Base-by-base conservation (phyloP, 768 basidiomycete genomes). In the Nidula microcarpa region DNA sequence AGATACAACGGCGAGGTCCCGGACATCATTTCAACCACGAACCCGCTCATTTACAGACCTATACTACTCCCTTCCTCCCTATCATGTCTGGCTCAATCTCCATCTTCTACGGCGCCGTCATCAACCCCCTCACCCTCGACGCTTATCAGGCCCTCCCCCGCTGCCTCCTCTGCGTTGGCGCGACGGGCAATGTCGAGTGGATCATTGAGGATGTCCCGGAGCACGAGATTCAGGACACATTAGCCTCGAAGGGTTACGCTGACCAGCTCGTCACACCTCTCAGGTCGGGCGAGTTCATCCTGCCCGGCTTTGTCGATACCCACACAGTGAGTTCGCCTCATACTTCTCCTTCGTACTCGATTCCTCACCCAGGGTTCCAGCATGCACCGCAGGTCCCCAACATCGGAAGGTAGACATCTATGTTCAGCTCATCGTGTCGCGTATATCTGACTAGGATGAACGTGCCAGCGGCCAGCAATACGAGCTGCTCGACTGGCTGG, bases 301-400 rank as follows among this genome's bases (percentile, higher is more conserved):
- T 92, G 62, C 94, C 94, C 5, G 94, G 94, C 3, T 84, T 96
- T 65, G 74, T 95, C 51, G 94, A 97, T 74, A 96, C 94, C 33
- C 94, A 96, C 69, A 91, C 88, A 34, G 94, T 94, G 63, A 64
- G 87, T 66, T 33, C 41, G 17, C 41, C 23, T 23, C 34, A 32
- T 34, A 30, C 11, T 32, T 17, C 6, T 50, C 48, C 45, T 10
- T 17, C 1, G 49, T n/a, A n/a, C n/a, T n/a, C n/a, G n/a, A 9
- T 54, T 35, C 23, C 48, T n/a, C 52, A 18, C 39, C 10, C 33
- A 37, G 16, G 33, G 41, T 47, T 39, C 10, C 61, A 89, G 87
- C 89, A 92, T 72, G 90, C 89, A 7, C 85, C 89, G 0, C 91
- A 95, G 63, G 79, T 86, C 53, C 86, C 87, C 10, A 90, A 87